These are phyloP conservation scores for Zarea fungicola DNA, from an alignment of 2,329 filamentous ascomycete species.

Conservation along the genomic window DNA sequence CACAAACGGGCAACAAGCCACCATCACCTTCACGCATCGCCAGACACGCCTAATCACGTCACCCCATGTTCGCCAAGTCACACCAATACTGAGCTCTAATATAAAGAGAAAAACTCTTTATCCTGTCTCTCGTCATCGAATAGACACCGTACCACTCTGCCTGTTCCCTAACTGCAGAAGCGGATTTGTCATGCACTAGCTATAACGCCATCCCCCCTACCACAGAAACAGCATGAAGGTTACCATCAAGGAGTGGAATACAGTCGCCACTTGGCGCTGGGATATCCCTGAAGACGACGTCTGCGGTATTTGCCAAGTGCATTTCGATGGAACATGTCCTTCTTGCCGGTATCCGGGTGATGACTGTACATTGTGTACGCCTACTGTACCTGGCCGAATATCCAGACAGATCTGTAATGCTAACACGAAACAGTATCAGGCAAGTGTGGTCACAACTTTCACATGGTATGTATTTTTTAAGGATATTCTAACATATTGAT, in stretches of 20 bases:
- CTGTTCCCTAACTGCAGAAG: not conserved
- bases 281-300: conserved; percentile 96
- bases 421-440: conserved; percentile 65
- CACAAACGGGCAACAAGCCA: not conserved
- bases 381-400: conserved; percentile 18
- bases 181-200: not conserved
- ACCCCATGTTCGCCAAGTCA: not conserved
- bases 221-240: conserved; percentile 70
- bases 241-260: conserved; percentile 87
- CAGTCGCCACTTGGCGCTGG: conserved; percentile 96
- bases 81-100: not conserved
- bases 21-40: too few species aligned
- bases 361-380: conserved; percentile 81
- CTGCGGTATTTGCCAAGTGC: conserved; percentile 95
- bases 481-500: not conserved
- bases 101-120: not conserved
- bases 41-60: conserved; percentile 4
- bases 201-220: not conserved
- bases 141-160: not conserved
- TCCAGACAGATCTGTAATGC: not conserved
- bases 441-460: conserved; percentile 95
- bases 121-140: not conserved
- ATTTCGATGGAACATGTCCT: conserved; percentile 96
- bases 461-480: conserved; percentile 62
- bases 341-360: conserved; percentile 98